Base-by-base conservation (phyloP, 345 rosid genomes). In the Aquilaria yunnanensis region DNA sequence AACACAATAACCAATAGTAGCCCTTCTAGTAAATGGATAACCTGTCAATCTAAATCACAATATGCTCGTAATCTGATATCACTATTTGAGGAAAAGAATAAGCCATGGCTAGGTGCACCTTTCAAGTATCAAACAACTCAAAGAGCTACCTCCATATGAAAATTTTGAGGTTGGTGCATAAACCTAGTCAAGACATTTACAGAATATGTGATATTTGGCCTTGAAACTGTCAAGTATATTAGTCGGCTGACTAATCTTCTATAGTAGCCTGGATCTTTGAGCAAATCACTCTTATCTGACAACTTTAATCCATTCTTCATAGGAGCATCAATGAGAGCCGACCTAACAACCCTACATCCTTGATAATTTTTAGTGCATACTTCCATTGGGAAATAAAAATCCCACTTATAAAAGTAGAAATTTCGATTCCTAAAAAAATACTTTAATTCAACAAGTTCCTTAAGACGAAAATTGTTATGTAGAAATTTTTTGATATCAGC, bases 181-280 rank as follows among this genome's bases (percentile, higher is more conserved):
- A 59, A 59, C 43, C 62, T 59, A 30, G 48, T 59, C 7, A 59
- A 46, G 14, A 59, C 9, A 59, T 59, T 47, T 6, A 59, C 1
- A 23, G 1, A 23, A 23, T 23, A 23, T 23, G 23, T 23, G 23
- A 23, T 23, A 23, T 23, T 23, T 23, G 23, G 23, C 23, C 23
- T 23, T 23, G 23, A 23, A 23, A 23, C 23, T 23, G 23, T 23
- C 1, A 23, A 23, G 23, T 23, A 23, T 23, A 23, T 23, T 23
- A 0, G 23, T 23, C 23, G 23, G 23, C 23, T 23, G 1, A 23
- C 23, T 23, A 23, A 23, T 23, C 23, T 23, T 23, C 23, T 23
- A 23, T 23, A 23, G 23, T 1, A 23, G 23, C 23, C 1, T 23
- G 1, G 23, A 23, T 23, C 23, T 23, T 23, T 23, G 23, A 23